Evolutionary conservation across 805 yeast species (phyloP).

Genomic region (Yarrowia keelungensis): DNA sequence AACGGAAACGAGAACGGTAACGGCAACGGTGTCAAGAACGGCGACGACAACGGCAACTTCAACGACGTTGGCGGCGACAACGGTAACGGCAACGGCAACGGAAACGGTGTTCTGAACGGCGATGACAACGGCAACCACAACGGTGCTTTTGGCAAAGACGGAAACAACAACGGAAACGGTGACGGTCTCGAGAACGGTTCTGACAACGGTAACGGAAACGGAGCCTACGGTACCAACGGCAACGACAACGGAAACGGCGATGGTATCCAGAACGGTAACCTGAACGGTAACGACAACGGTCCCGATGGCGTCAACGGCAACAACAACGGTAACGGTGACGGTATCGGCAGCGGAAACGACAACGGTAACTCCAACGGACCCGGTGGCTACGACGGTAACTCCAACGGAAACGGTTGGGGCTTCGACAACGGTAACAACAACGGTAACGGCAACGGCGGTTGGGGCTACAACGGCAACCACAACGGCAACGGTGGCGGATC

Average conservation of each 20-base stretch:
- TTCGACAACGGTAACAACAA: background rate
- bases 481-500: background rate
- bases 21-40: background rate
- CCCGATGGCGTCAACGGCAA: background rate
- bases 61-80: background rate
- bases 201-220: background rate
- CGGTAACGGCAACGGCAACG: constrained; percentile 1
- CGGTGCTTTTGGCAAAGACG: background rate
- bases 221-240: background rate
- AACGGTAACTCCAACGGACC: background rate
- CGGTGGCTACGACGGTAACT: background rate
- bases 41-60: background rate
- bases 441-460: background rate
- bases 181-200: background rate
- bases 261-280: background rate
- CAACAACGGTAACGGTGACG: background rate
- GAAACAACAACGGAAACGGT: background rate
- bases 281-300: background rate
- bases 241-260: background rate
- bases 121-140: background rate
- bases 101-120: background rate
- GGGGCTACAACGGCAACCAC: background rate
- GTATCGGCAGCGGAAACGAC: background rate
- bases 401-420: background rate
- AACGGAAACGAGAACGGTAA: background rate